phyloP scores from a whole-genome alignment of 805 yeast species.

The Pichia cephalocereana region DNA sequence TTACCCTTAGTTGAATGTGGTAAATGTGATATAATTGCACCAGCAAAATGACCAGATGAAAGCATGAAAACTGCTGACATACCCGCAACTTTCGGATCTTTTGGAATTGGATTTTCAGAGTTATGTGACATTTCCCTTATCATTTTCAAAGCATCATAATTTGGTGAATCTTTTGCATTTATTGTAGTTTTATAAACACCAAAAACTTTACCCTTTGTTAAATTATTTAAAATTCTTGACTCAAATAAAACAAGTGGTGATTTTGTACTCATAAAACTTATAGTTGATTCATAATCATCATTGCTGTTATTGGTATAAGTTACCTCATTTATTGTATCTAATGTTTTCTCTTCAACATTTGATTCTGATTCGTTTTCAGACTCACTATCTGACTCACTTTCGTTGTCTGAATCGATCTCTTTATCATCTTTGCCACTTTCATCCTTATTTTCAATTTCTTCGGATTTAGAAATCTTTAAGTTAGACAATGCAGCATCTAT shows the following conservation, averaged over 20 bases:
- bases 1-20: constrained; percentile 50
- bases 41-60: constrained; percentile 98
- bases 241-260: constrained; percentile 60
- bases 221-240: constrained; percentile 34
- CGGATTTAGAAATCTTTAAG: constrained; percentile 1
- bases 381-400: constrained; percentile 26
- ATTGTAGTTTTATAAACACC: constrained; percentile 64
- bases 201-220: constrained; percentile 23
- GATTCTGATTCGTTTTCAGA: constrained; percentile 1
- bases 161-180: constrained; percentile 27
- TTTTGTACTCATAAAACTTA: constrained; percentile 54
- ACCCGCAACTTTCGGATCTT: constrained; percentile 16
- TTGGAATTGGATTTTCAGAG: constrained; percentile 9
- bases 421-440: constrained; percentile 28
- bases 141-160: constrained; percentile 38
- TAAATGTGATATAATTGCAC: constrained; percentile 76
- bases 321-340: neutral
- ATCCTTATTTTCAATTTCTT: neutral
- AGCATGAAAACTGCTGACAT: constrained; percentile 82
- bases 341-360: neutral
- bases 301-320: neutral
- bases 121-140: constrained; percentile 23
- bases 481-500: neutral
- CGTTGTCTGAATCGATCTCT: constrained; percentile 32
- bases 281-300: constrained; percentile 23